A percentile compares a stretch with the other conserved stretches of the same genome.
These are phyloP conservation scores for Nannochloropsis gaditana DNA, from an alignment of 108 stramenopile species.

Conservation along the genomic window DNA sequence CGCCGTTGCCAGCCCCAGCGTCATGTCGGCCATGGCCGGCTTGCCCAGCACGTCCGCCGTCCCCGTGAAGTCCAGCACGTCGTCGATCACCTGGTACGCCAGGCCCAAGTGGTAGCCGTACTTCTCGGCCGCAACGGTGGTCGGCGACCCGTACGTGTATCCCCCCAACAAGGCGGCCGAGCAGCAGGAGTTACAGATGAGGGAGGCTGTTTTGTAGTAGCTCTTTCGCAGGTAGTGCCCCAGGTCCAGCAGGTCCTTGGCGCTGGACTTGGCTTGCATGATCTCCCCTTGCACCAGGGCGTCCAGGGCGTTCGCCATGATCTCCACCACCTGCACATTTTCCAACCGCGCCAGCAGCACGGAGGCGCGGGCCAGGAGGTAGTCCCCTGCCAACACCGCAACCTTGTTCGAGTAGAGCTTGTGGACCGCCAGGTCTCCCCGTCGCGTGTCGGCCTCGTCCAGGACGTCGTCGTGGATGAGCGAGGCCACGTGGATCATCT, in stretches of 20 bases:
- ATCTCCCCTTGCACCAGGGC: constrained; percentile 90
- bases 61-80: constrained; percentile 87
- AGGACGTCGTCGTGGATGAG: constrained; percentile 95
- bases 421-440: constrained; percentile 91
- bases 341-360: constrained; percentile 80
- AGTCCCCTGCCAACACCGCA: constrained; percentile 95
- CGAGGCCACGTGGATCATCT: constrained; percentile 96
- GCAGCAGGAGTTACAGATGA: constrained; percentile 83
- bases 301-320: constrained; percentile 94
- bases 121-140: constrained; percentile 83
- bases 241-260: constrained; percentile 76
- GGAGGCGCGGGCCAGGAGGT: constrained; percentile 82
- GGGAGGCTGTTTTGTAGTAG: constrained; percentile 95
- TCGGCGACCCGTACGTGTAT: constrained; percentile 72
- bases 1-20: constrained; percentile 87
- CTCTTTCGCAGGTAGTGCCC: constrained; percentile 72
- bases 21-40: constrained; percentile 59
- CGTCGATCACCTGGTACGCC: constrained; percentile 93
- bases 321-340: constrained; percentile 84
- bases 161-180: constrained; percentile 83
- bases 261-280: constrained; percentile 83
- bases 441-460: constrained; percentile 89
- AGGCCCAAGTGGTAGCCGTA: constrained; percentile 94
- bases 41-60: constrained; percentile 66
- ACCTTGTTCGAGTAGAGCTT: constrained; percentile 93